phyloP scores from a whole-genome alignment of 805 yeast species.

The Yarrowia alimentaria region DNA sequence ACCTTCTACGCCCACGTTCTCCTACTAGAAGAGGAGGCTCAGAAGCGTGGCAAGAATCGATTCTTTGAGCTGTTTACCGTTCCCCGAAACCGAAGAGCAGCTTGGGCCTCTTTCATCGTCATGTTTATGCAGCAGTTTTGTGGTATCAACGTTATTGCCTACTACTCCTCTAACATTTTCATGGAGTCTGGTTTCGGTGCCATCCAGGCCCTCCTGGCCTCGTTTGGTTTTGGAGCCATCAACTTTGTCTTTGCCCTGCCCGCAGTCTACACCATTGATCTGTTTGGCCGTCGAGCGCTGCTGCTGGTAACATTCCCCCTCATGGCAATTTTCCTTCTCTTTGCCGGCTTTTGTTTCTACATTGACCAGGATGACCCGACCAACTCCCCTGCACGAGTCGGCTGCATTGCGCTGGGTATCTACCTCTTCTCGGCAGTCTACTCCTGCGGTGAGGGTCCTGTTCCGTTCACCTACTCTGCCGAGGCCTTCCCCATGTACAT shows the following conservation, averaged over 20 bases:
- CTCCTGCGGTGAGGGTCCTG: conserved; percentile 86
- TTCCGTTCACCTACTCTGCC: conserved; percentile 84
- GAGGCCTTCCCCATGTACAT: conserved; percentile 78
- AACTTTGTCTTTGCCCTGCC: conserved; percentile 81
- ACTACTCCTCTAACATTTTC: conserved; percentile 78
- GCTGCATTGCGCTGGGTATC: conserved; percentile 67
- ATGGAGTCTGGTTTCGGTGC: conserved; percentile 62
- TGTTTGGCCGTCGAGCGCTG: conserved; percentile 66
- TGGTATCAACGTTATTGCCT: conserved; percentile 85
- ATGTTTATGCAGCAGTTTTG: conserved; percentile 92
- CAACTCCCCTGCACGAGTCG: conserved; percentile 49
- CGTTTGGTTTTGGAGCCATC: conserved; percentile 83
- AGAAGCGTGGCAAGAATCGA: conserved; percentile 41
- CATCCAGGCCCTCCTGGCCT: conserved; percentile 66
- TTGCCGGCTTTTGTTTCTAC: conserved; percentile 63
- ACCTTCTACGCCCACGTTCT: conserved; percentile 57
- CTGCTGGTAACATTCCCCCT: conserved; percentile 59
- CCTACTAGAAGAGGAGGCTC: conserved; percentile 43
- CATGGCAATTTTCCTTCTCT: conserved; percentile 54
- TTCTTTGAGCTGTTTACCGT: conserved; percentile 52
- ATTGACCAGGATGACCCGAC: conserved; percentile 47
- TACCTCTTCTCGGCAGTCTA: conserved; percentile 71
- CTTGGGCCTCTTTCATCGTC: conserved; percentile 73
- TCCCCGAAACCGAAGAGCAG: conserved; percentile 81
- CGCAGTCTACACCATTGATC: conserved; percentile 76